Percentiles rank a stretch among this genome's conserved stretches.
Conservation (phyloP, 306 rosid species). For the Sphenostylis stenocarpa region DNA sequence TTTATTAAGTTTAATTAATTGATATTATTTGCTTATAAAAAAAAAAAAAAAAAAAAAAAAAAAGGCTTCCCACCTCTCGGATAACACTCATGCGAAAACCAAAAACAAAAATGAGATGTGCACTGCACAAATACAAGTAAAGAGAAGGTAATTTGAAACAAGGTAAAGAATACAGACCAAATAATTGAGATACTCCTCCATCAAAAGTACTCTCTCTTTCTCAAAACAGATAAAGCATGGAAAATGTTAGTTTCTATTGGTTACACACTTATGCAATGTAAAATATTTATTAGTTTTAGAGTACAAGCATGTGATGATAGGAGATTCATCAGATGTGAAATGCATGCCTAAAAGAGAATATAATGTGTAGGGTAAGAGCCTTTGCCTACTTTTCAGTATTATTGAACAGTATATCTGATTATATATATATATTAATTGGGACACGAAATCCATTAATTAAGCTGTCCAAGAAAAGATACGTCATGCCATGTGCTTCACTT, state of each 20-base stretch:
- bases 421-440: constrained; percentile 16
- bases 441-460: constrained; percentile 32
- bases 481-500: constrained; percentile 70
- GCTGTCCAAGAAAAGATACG: constrained; percentile 48
- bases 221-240: constrained; percentile 13
- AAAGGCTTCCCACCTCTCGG: neutral
- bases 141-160: constrained; percentile 21
- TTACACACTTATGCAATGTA: constrained; percentile 17
- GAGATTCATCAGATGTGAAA: constrained; percentile 35
- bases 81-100: neutral
- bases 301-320: constrained; percentile 43
- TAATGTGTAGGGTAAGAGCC: constrained; percentile 50
- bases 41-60: too few species aligned
- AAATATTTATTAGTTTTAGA: constrained; percentile 33
- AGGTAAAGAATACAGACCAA: constrained; percentile 4
- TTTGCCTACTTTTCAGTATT: constrained; percentile 43
- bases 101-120: constrained; percentile 30
- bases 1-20: too few species aligned
- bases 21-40: too few species aligned
- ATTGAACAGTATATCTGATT: constrained; percentile 25
- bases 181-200: constrained; percentile 27
- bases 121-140: neutral
- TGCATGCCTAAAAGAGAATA: constrained; percentile 58
- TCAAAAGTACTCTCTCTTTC: constrained; percentile 19
- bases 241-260: constrained; percentile 11